Percentiles rank a stretch among this genome's conserved stretches.
These are phyloP conservation scores for Digitaria exilis DNA, from an alignment of 202 grass and related monocot genomes.

Conservation along the genomic window DNA sequence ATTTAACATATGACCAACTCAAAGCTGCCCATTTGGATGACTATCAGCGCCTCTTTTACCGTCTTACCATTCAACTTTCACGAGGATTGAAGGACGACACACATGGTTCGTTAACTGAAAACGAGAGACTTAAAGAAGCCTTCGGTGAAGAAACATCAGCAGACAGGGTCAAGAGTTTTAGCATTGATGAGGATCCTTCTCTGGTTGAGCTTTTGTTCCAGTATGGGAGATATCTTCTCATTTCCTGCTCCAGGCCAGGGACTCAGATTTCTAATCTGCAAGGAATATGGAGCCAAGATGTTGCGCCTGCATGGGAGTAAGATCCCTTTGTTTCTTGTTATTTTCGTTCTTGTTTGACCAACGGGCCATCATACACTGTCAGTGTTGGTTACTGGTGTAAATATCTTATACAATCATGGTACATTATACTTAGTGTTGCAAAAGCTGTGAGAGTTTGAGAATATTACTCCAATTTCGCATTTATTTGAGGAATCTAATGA, in stretches of 20 bases:
- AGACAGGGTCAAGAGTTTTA: constrained; percentile 69
- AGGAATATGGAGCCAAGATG: constrained; percentile 80
- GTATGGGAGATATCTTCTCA: constrained; percentile 84
- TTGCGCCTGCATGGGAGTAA: constrained; percentile 69
- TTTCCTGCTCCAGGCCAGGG: constrained; percentile 74
- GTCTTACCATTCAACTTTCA: constrained; percentile 57
- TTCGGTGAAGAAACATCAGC: constrained; percentile 41
- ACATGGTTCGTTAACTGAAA: background rate
- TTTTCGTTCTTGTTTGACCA: background rate
- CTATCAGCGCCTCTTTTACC: constrained; percentile 74
- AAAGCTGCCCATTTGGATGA: constrained; percentile 74
- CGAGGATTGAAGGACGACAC: background rate
- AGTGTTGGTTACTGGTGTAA: background rate
- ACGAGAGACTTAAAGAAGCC: background rate
- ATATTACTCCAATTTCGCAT: background rate
- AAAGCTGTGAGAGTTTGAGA: background rate
- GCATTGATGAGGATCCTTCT: constrained; percentile 69
- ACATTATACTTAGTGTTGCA: background rate
- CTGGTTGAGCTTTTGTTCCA: constrained; percentile 83
- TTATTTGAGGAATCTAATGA: background rate
- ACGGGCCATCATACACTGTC: background rate
- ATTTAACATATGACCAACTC: constrained; percentile 58
- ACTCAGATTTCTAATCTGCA: constrained; percentile 81
- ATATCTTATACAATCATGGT: background rate
- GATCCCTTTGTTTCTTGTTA: constrained; percentile 1